Evolutionary conservation across 768 basidiomycete species (phyloP).

Genomic region (Tylopilus sp.): DNA sequence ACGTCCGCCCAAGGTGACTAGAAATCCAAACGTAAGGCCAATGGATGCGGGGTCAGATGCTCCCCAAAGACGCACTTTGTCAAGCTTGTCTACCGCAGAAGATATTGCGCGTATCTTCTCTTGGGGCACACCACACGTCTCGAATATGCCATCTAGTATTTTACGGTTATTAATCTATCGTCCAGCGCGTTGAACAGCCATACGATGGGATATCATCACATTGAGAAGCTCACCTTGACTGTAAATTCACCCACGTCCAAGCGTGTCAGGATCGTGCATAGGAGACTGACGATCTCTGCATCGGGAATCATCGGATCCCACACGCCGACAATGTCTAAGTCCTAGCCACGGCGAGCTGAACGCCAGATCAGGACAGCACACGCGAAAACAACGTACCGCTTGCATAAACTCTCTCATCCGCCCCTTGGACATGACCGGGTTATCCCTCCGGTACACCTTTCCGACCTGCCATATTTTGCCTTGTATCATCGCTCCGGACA

Average conservation of each 20-base stretch:
- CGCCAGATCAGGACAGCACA: neutral
- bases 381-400: constrained; percentile 53
- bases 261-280: constrained; percentile 75
- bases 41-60: neutral
- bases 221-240: constrained; percentile 64
- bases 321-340: constrained; percentile 88
- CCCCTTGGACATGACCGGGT: constrained; percentile 96
- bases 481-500: constrained; percentile 81
- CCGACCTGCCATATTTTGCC: constrained; percentile 95
- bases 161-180: constrained; percentile 89
- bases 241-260: constrained; percentile 94
- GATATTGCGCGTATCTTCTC: constrained; percentile 92
- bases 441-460: constrained; percentile 97
- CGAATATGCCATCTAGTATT: constrained; percentile 95
- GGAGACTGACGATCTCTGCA: constrained; percentile 80
- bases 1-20: constrained; percentile 90
- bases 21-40: neutral
- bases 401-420: constrained; percentile 99
- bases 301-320: constrained; percentile 99
- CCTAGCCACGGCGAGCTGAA: constrained; percentile 47
- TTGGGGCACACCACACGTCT: constrained; percentile 88
- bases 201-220: neutral
- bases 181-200: constrained; percentile 1
- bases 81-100: constrained; percentile 96
- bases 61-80: constrained; percentile 61